A percentile compares a stretch with the other conserved stretches of the same genome.
Evolutionary conservation across 2,329 filamentous ascomycete genomes (phyloP).

Genomic region (Ampelomyces quisqualis): DNA sequence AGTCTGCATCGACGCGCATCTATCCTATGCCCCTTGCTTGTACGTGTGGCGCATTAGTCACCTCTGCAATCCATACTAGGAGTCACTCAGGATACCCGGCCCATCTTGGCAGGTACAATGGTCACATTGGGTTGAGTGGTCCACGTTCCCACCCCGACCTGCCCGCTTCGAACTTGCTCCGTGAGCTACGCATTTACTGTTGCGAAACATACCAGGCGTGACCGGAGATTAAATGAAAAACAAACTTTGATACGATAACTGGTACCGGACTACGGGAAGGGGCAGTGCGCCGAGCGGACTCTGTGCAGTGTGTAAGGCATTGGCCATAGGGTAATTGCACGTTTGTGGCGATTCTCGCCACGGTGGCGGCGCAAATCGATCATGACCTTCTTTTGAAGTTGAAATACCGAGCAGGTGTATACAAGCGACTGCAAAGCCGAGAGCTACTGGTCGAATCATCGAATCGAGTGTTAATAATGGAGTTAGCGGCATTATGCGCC

Average conservation of each 20-base stretch:
- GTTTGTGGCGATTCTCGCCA: slow-evolving; percentile 4
- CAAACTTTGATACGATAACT: background rate
- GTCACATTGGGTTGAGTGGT: slow-evolving; percentile 15
- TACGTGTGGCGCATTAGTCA: slow-evolving; percentile 19
- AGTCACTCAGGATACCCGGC: slow-evolving; percentile 23
- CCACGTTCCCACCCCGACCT: slow-evolving; percentile 25
- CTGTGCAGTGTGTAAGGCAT: slow-evolving; percentile 2
- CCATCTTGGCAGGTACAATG: slow-evolving; percentile 36
- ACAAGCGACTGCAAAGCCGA: background rate
- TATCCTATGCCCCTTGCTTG: slow-evolving; percentile 10
- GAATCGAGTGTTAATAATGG: slow-evolving; percentile 10
- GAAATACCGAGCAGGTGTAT: background rate
- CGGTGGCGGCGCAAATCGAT: background rate
- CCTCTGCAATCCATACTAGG: slow-evolving; percentile 28
- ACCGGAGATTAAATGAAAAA: background rate
- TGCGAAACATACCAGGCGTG: background rate
- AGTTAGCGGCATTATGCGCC: slow-evolving; percentile 1
- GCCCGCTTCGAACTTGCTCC: slow-evolving; percentile 28
- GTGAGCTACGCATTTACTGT: slow-evolving; percentile 7
- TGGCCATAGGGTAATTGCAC: slow-evolving; percentile 7
- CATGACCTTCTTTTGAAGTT: background rate
- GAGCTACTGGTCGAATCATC: slow-evolving; percentile 1
- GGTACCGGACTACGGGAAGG: background rate
- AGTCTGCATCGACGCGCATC: slow-evolving; percentile 11
- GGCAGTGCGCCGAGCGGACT: background rate